These are phyloP conservation scores for Aspergillus panamensis DNA, from an alignment of 495 filamentous ascomycete species.

Conservation along the genomic window DNA sequence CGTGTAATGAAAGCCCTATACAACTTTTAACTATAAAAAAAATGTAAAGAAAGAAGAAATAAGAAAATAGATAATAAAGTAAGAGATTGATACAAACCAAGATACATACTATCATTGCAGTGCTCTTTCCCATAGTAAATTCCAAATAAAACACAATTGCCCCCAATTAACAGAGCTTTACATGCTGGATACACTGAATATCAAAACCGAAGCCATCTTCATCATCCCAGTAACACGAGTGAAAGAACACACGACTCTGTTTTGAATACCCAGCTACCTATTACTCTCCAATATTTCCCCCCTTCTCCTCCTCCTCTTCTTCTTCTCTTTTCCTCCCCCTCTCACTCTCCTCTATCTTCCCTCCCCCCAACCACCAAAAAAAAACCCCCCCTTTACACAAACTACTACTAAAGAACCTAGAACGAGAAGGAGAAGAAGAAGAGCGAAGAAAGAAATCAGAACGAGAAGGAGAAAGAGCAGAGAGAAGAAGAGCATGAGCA, in stretches of 20 bases:
- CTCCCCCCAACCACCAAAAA: not conserved
- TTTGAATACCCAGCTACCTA: not conserved
- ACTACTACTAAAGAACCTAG: not conserved
- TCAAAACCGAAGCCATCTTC: not conserved
- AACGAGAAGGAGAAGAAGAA: not conserved
- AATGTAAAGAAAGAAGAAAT: not conserved
- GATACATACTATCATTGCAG: too few species aligned
- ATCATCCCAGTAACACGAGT: not conserved
- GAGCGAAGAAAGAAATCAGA: constrained; percentile 1
- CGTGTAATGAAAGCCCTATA: constrained; percentile 17
- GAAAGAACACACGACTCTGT: not conserved
- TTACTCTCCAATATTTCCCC: not conserved
- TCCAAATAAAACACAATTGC: not conserved
- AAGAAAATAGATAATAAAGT: not conserved
- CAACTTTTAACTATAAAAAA: not conserved
- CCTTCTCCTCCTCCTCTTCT: constrained; percentile 21
- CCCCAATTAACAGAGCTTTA: not conserved
- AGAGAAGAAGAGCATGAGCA: constrained; percentile 10
- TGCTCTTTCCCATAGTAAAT: not conserved
- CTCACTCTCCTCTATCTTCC: constrained; percentile 19
- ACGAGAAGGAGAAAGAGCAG: too few species aligned
- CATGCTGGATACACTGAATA: too few species aligned
- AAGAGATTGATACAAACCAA: too few species aligned
- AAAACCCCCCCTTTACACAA: not conserved
- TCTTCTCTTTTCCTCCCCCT: not conserved